Evolutionary conservation across 176 grass and related monocot species (phyloP), one percentile per base, ranked within the genome.

Genomic region (Oryza brachyantha): DNA sequence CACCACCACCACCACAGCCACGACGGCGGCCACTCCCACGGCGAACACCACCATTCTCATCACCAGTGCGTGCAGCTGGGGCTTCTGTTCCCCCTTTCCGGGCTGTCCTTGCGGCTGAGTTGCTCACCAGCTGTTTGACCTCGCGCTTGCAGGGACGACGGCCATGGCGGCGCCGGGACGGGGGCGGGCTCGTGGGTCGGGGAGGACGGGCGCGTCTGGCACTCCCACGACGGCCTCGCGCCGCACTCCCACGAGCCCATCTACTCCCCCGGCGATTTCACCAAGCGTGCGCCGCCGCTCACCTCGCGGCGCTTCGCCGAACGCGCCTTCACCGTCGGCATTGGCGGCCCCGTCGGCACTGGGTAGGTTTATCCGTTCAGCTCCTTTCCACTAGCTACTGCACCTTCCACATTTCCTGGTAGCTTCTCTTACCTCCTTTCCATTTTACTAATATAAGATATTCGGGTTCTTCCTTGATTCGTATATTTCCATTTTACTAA

Each of bases 211-310:
- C 84, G 83, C 79, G 87, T 93, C 14, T 98, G 89, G 77, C 95
- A 98, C 79, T 92, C 95, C 3, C 95, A 98, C 75, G 95, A 98
- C 45, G 92, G 95, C 66, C 87, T 98, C 31, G 95, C 95, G 26
- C 92, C 95, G 45, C 95, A 98, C 79, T 94, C 92, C 19, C 95
- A 98, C 74, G 95, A 98, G 72, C 95, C 95, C 80, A 98, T 98
- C 79, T 98, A 94, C 74, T 98, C 92, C 40, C 90, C 92, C 13
- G 95, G 95, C 0, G 91, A 90, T 78, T 98, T 94, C 85, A 87
- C 86, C 83, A 94, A 94, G 90, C 92, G 95, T 39, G 95, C 92
- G 79, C 77, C 76, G 69, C 91, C 68, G 48, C 81, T 97, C 35
- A 25, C 68, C 19, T 81, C 85, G 35, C 89, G 95, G 55, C 35